phyloP scores from a whole-genome alignment of 306 rosid species.

The Trifolium subterraneum region DNA sequence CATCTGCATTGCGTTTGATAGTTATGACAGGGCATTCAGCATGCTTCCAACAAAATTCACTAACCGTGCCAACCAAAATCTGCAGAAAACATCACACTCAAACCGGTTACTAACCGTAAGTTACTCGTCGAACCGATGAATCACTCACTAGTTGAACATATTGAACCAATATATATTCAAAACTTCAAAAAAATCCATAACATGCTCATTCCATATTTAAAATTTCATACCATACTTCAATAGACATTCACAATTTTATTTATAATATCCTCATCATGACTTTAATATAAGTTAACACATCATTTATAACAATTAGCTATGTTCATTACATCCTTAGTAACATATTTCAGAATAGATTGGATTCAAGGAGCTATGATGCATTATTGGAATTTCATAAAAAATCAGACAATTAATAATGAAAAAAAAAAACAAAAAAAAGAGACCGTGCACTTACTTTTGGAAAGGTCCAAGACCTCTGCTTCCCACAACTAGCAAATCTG shows the following conservation, averaged over 20 bases:
- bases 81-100: conserved; percentile 36
- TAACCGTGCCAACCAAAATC: conserved; percentile 97
- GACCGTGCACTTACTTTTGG: conserved; percentile 62
- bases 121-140: neutral
- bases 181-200: neutral
- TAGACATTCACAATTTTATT: neutral
- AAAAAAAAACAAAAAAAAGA: too few relatives aligned
- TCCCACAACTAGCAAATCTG: conserved; percentile 89
- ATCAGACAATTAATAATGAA: neutral
- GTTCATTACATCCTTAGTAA: conserved; percentile 17
- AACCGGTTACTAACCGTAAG: neutral
- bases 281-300: neutral
- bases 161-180: neutral
- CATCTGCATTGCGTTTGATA: conserved; percentile 82
- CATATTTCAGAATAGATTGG: neutral
- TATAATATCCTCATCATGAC: neutral
- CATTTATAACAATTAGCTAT: neutral
- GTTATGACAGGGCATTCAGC: conserved; percentile 96
- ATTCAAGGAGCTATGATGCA: neutral
- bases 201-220: neutral
- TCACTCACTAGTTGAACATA: neutral
- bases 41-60: conserved; percentile 93
- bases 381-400: neutral
- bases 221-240: neutral
- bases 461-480: conserved; percentile 97